Conservation (phyloP, 768 basidiomycete genomes). For the Lactarius vividus region DNA sequence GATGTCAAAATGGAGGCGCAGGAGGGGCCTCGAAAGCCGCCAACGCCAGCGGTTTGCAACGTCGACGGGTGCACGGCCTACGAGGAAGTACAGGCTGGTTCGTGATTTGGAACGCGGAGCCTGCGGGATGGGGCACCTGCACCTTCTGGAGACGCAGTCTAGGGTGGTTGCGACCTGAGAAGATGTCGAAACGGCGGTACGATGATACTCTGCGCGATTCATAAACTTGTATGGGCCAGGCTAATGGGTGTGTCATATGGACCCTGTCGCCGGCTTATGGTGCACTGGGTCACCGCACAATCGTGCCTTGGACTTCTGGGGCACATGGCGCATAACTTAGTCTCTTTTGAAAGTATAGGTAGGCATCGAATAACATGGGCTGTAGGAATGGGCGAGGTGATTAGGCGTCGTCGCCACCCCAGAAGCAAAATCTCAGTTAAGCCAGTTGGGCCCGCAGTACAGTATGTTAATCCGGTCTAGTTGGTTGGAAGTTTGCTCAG, state of each 20-base stretch:
- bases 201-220: not conserved
- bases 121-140: slow-evolving; percentile 67
- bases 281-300: not conserved
- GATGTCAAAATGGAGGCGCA: slow-evolving; percentile 28
- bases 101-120: slow-evolving; percentile 60
- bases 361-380: not conserved
- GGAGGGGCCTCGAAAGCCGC: not conserved
- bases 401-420: not conserved
- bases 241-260: not conserved
- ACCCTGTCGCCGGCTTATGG: not conserved
- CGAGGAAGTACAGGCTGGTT: slow-evolving; percentile 64
- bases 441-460: not conserved
- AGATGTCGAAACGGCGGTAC: not conserved
- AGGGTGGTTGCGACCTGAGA: slow-evolving; percentile 1
- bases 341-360: not conserved
- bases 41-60: slow-evolving; percentile 42
- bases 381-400: not conserved
- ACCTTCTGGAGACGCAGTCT: slow-evolving; percentile 42
- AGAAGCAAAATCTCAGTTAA: not conserved
- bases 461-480: not conserved
- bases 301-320: not conserved
- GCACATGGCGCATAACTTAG: not conserved
- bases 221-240: not conserved
- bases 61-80: slow-evolving; percentile 53
- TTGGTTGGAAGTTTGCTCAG: not conserved